A percentile compares a stretch with the other conserved stretches of the same genome.
Evolutionary conservation across 164 flowering plant species (phyloP).

Genomic region (Macadamia tetraphylla): DNA sequence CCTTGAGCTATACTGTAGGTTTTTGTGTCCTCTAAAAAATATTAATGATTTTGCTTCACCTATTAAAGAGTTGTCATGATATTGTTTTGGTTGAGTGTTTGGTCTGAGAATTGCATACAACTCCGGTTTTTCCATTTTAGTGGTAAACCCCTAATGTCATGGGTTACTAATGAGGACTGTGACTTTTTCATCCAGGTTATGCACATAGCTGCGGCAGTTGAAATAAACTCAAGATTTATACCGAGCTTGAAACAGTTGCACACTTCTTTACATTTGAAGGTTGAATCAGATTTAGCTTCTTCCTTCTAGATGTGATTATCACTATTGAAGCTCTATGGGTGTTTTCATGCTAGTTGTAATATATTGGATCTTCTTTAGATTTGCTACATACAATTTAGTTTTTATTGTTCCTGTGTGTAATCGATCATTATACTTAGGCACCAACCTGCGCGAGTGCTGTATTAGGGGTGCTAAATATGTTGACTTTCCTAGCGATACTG

Average conservation of each 20-base stretch:
- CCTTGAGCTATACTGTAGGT: neutral
- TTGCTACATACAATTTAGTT: neutral
- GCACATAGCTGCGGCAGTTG: slow-evolving; percentile 95
- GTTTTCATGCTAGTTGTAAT: neutral
- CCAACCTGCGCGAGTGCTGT: neutral
- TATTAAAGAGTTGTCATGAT: neutral
- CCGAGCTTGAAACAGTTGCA: slow-evolving; percentile 81
- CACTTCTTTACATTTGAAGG: slow-evolving; percentile 69
- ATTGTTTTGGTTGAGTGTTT: neutral
- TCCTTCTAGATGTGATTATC: no score
- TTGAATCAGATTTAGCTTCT: slow-evolving; percentile 8
- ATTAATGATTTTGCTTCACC: no score
- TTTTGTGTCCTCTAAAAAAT: neutral
- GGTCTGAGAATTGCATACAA: neutral
- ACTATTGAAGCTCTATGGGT: neutral
- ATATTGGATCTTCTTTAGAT: neutral
- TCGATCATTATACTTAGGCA: neutral
- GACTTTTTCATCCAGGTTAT: slow-evolving; percentile 56
- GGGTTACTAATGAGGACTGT: slow-evolving; percentile 7
- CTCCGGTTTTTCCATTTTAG: neutral
- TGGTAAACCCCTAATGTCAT: no score
- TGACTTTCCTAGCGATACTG: no score
- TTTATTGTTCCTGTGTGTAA: neutral
- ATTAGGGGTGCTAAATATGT: no score
- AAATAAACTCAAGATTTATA: slow-evolving; percentile 70